A percentile compares a stretch with the other conserved stretches of the same genome.
These are phyloP conservation scores for Termitomyces heimii DNA, from an alignment of 768 basidiomycete genomes.

Conservation along the genomic window DNA sequence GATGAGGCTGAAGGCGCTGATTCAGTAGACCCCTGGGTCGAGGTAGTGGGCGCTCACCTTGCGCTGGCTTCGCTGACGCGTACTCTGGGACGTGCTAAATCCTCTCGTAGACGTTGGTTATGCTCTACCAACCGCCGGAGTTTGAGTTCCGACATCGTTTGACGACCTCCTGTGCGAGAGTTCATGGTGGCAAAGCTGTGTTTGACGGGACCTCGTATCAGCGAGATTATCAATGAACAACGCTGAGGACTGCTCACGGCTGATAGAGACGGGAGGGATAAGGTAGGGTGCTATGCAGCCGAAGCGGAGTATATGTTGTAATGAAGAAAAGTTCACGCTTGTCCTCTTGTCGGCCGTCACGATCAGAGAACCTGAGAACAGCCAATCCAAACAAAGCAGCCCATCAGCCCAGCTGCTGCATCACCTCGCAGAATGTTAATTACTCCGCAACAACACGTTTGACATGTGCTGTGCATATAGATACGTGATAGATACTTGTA, in stretches of 20 bases:
- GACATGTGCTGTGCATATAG: slow-evolving; percentile 11
- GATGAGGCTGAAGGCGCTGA: slow-evolving; percentile 59
- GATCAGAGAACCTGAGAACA: slow-evolving; percentile 14
- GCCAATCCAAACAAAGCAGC: slow-evolving; percentile 11
- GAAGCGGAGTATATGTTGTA: slow-evolving; percentile 5
- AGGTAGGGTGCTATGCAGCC: background rate
- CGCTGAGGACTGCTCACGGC: background rate
- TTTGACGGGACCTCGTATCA: background rate
- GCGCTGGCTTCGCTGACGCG: slow-evolving; percentile 89
- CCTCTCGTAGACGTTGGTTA: slow-evolving; percentile 87
- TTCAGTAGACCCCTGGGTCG: slow-evolving; percentile 1
- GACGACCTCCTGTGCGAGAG: slow-evolving; percentile 55
- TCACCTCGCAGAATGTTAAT: slow-evolving; percentile 1
- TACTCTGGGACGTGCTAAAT: slow-evolving; percentile 83
- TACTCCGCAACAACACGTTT: slow-evolving; percentile 6
- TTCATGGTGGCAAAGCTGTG: slow-evolving; percentile 36
- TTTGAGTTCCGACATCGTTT: slow-evolving; percentile 98
- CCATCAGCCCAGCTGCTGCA: slow-evolving; percentile 10
- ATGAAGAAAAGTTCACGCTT: slow-evolving; percentile 10
- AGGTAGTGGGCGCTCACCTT: slow-evolving; percentile 48
- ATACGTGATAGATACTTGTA: slow-evolving; percentile 1
- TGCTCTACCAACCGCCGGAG: slow-evolving; percentile 91
- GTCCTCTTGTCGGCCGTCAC: slow-evolving; percentile 12
- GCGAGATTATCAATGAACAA: background rate
- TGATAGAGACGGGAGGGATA: background rate